Conservation (phyloP, 75 land plant genomes). For the Larix kaempferi region DNA sequence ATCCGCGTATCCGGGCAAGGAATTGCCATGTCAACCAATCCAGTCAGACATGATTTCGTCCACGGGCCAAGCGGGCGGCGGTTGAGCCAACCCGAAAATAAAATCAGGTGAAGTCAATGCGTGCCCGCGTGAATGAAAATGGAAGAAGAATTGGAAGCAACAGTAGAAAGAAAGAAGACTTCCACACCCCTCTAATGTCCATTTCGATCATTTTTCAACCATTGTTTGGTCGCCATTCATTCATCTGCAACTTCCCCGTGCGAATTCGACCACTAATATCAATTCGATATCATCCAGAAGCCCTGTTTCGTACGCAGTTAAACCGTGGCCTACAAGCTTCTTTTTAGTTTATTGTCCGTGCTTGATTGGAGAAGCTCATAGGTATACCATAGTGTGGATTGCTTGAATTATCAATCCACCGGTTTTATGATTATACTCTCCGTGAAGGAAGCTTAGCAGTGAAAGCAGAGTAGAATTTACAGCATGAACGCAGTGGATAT, state of each 20-base stretch:
- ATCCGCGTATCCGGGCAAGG: too few species aligned
- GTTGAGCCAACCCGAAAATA: constrained; percentile 31
- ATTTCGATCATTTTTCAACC: not conserved
- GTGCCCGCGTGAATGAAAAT: not conserved
- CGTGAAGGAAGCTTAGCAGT: not conserved
- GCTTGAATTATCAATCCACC: not conserved
- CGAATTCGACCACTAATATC: not conserved
- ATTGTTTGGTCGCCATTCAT: not conserved
- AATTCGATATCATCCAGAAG: not conserved
- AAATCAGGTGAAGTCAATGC: constrained; percentile 9
- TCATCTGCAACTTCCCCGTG: not conserved
- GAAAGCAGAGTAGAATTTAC: not conserved
- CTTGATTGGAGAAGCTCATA: not conserved
- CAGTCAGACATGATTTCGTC: not conserved
- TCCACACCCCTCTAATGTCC: constrained; percentile 1
- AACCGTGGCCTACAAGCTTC: not conserved
- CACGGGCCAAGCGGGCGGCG: not conserved
- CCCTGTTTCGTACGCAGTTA: not conserved
- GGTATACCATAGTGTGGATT: not conserved
- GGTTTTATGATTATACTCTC: not conserved
- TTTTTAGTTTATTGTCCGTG: too few species aligned
- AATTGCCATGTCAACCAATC: not conserved
- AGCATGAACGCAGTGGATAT: constrained; percentile 1
- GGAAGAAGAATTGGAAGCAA: constrained; percentile 1
- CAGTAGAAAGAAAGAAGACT: not conserved